Conservation (phyloP, 1,139 yeast species). For the Hyphopichia pseudoburtonii region DNA sequence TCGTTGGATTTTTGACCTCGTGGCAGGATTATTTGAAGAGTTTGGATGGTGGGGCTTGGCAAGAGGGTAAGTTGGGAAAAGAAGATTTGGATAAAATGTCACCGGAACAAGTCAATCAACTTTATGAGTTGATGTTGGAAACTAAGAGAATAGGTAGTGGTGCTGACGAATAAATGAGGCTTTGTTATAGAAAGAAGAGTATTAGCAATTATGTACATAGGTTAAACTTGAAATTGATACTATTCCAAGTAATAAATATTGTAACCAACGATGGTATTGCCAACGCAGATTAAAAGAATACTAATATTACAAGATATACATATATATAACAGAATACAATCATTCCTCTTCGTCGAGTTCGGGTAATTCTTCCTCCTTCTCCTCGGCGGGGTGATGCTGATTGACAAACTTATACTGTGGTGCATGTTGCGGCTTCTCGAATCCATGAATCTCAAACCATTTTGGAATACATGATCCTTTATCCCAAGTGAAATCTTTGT, state of each 20-base stretch:
- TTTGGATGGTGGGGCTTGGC: slow-evolving; percentile 79
- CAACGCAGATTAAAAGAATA: too few species aligned
- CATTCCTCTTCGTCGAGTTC: slow-evolving; percentile 5
- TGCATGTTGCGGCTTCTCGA: slow-evolving; percentile 13
- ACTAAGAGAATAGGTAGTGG: slow-evolving; percentile 44
- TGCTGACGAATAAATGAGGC: too few species aligned
- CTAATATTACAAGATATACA: neutral
- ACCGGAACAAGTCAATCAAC: slow-evolving; percentile 88
- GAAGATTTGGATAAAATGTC: slow-evolving; percentile 77
- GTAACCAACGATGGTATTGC: too few species aligned
- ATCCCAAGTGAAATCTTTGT: slow-evolving; percentile 21
- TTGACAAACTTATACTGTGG: slow-evolving; percentile 13
- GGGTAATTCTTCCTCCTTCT: slow-evolving; percentile 6
- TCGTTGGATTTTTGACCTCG: slow-evolving; percentile 86
- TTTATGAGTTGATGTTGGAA: slow-evolving; percentile 49
- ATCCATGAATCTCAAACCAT: slow-evolving; percentile 19
- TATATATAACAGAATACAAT: slow-evolving; percentile 1
- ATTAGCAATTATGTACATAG: neutral
- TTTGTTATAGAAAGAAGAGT: neutral
- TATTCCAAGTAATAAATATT: too few species aligned
- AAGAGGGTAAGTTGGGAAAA: slow-evolving; percentile 62
- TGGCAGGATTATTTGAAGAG: slow-evolving; percentile 89
- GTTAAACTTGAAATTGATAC: too few species aligned
- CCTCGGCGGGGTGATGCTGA: slow-evolving; percentile 12
- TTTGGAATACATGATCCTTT: slow-evolving; percentile 18